Evolutionary conservation across 495 filamentous ascomycete species (phyloP).

Genomic region (Penicillium verhagenii): DNA sequence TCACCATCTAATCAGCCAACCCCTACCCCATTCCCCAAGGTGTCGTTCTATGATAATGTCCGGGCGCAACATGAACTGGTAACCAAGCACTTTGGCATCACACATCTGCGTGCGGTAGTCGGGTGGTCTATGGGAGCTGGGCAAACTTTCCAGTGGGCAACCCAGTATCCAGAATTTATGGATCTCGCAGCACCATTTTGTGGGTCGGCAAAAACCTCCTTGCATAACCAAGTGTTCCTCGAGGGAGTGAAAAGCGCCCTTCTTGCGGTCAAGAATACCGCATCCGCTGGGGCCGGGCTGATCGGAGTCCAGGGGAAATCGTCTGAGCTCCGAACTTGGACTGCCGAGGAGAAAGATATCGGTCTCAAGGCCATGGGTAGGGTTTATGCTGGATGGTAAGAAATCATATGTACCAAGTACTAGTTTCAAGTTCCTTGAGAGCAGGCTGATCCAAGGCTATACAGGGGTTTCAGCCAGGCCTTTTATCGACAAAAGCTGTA

Average conservation of each 20-base stretch:
- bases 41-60: constrained; percentile 69
- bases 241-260: constrained; percentile 69
- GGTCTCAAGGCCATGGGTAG: constrained; percentile 69
- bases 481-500: constrained; percentile 69
- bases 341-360: constrained; percentile 51
- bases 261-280: constrained; percentile 57
- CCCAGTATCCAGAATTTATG: constrained; percentile 69
- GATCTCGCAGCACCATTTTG: constrained; percentile 67
- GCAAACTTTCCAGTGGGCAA: constrained; percentile 70
- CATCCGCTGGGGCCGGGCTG: constrained; percentile 48
- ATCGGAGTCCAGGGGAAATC: constrained; percentile 33
- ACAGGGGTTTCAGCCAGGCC: constrained; percentile 65
- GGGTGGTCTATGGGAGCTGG: constrained; percentile 73
- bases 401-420: neutral
- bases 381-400: constrained; percentile 71
- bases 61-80: constrained; percentile 64
- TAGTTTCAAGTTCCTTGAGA: neutral
- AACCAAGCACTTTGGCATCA: constrained; percentile 61
- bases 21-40: constrained; percentile 56
- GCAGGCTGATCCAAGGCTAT: neutral
- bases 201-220: constrained; percentile 61
- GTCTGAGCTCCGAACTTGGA: constrained; percentile 51
- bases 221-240: constrained; percentile 72
- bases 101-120: constrained; percentile 59
- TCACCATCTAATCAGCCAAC: constrained; percentile 63